phyloP scores from a whole-genome alignment of 805 yeast genomes.

The Candida schatavii region DNA sequence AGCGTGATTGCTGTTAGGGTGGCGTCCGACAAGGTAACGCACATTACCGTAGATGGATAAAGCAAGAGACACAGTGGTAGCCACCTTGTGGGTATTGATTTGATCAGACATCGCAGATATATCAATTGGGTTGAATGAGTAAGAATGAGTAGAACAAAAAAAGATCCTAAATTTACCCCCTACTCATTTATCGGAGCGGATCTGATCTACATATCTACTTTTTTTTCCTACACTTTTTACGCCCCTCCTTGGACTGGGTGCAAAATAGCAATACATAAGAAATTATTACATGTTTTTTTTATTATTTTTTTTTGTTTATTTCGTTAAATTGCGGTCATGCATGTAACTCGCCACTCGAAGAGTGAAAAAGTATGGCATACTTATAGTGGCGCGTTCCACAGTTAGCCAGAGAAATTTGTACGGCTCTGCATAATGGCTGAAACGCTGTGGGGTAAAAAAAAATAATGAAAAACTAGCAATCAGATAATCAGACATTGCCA shows the following conservation, averaged over 20 bases:
- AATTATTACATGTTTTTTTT: too few species aligned
- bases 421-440: too few species aligned
- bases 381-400: too few species aligned
- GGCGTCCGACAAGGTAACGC: slow-evolving; percentile 56
- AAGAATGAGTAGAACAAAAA: background rate
- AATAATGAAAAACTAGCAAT: background rate
- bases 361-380: too few species aligned
- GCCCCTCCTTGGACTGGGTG: slow-evolving; percentile 1
- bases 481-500: too few species aligned
- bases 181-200: background rate
- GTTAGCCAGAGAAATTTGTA: too few species aligned
- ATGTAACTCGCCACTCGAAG: background rate
- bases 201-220: background rate
- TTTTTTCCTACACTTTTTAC: background rate
- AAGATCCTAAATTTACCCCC: background rate
- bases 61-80: slow-evolving; percentile 52
- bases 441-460: background rate
- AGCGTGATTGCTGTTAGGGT: slow-evolving; percentile 40
- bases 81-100: slow-evolving; percentile 28
- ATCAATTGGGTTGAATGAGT: background rate
- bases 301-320: slow-evolving; percentile 1
- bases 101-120: background rate
- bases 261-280: background rate
- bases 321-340: background rate
- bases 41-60: slow-evolving; percentile 56